A percentile compares a stretch with the other conserved stretches of the same genome.
Evolutionary conservation across 176 grass and related monocot genomes (phyloP).

Genomic region (Microstegium vimineum): DNA sequence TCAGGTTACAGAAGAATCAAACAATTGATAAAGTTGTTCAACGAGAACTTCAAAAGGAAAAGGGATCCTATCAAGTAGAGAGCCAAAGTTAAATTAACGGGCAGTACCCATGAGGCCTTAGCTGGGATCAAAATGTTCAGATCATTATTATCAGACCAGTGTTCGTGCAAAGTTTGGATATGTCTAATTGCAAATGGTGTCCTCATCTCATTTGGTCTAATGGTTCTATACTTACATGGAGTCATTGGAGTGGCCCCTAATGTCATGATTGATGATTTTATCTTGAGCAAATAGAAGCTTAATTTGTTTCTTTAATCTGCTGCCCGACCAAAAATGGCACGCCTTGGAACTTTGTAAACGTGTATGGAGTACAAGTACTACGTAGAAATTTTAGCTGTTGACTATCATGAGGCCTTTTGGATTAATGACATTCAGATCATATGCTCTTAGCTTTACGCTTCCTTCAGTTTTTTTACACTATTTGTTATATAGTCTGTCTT

Average conservation of each 20-base stretch:
- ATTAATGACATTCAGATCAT: background rate
- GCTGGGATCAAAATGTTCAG: no score
- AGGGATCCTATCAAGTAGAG: background rate
- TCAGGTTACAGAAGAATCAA: background rate
- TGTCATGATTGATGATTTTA: background rate
- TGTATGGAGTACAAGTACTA: background rate
- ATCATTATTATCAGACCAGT: no score
- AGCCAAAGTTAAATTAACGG: background rate
- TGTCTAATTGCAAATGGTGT: background rate
- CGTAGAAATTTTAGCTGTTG: background rate
- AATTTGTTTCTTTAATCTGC: background rate
- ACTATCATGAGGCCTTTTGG: background rate
- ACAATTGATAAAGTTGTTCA: background rate
- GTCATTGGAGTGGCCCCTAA: background rate
- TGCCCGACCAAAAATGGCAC: background rate
- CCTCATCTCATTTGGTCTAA: background rate
- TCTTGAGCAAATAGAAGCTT: background rate
- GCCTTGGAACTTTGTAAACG: background rate
- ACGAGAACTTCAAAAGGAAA: background rate
- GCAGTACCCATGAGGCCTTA: background rate
- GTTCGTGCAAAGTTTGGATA: background rate
- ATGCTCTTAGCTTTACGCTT: background rate
- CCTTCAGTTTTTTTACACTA: background rate
- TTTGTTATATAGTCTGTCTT: background rate
- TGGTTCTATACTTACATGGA: background rate